Conservation (phyloP, 768 basidiomycete genomes). For the Lactarius evosmus region DNA sequence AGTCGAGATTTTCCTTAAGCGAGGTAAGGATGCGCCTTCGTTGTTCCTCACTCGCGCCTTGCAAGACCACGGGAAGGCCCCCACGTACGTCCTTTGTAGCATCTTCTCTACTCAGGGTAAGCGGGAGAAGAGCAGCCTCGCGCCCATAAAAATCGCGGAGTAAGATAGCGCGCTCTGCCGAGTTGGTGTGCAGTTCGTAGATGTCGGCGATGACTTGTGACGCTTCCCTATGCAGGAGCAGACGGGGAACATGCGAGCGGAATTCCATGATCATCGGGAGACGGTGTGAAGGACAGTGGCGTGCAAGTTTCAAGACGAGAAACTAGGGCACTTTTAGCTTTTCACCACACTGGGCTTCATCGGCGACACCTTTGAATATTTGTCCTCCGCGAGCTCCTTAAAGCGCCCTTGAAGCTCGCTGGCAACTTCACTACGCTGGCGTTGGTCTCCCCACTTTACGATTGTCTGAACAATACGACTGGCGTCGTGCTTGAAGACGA, state of each 20-base stretch:
- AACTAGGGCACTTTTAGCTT: conserved; percentile 47
- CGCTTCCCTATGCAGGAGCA: conserved; percentile 84
- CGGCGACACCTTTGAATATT: conserved; percentile 76
- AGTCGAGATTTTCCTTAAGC: conserved; percentile 68
- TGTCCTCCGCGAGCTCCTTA: conserved; percentile 74
- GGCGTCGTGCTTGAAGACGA: conserved; percentile 89
- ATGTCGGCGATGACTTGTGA: conserved; percentile 81
- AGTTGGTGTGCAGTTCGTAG: conserved; percentile 83
- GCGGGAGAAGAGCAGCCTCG: conserved; percentile 70
- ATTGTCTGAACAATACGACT: conserved; percentile 80
- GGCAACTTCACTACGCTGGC: conserved; percentile 77
- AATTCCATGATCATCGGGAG: conserved; percentile 75
- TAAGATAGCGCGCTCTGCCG: conserved; percentile 77
- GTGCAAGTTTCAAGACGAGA: conserved; percentile 75
- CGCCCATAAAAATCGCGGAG: conserved; percentile 89
- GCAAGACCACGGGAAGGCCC: conserved; percentile 66
- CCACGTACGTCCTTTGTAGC: conserved; percentile 64
- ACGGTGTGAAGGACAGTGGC: conserved; percentile 70
- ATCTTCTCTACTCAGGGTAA: conserved; percentile 46
- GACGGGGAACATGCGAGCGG: conserved; percentile 66
- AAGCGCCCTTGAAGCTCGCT: conserved; percentile 79
- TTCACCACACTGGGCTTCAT: background rate
- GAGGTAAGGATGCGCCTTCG: conserved; percentile 62
- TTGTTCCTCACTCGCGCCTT: conserved; percentile 59
- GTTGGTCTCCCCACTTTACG: conserved; percentile 75